A percentile compares a stretch with the other conserved stretches of the same genome.
Evolutionary conservation across 2,329 filamentous ascomycete species (phyloP).

Genomic region (Cladophialophora chaetospira): DNA sequence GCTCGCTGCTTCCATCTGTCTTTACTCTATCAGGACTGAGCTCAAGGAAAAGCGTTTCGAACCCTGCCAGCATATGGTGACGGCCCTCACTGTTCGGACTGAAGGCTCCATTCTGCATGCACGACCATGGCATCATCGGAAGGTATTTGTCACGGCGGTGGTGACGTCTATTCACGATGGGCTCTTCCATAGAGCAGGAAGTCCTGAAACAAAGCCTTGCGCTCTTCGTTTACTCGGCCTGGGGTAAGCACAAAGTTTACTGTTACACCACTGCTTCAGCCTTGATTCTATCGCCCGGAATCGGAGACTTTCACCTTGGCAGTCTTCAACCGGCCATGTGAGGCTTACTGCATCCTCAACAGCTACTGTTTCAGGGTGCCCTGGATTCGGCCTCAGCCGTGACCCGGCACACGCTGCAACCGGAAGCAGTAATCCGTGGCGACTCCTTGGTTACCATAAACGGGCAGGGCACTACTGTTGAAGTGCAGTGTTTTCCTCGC

Average conservation of each 20-base stretch:
- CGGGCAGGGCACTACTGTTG: too few species aligned
- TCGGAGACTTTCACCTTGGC: neutral
- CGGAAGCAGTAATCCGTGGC: slow-evolving; percentile 20
- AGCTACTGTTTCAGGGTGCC: slow-evolving; percentile 20
- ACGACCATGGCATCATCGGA: slow-evolving; percentile 1
- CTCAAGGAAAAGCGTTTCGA: slow-evolving; percentile 10
- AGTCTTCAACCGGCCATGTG: neutral
- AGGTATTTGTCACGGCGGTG: slow-evolving; percentile 16
- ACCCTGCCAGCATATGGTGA: slow-evolving; percentile 9
- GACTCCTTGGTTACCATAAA: too few species aligned
- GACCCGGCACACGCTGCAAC: slow-evolving; percentile 10
- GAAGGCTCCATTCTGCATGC: neutral
- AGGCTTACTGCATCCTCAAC: neutral
- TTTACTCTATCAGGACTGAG: neutral
- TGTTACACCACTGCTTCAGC: slow-evolving; percentile 29
- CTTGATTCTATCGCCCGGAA: slow-evolving; percentile 12
- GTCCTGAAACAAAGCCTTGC: slow-evolving; percentile 21
- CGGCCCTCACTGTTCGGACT: neutral
- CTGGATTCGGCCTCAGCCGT: slow-evolving; percentile 19
- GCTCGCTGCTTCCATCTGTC: neutral
- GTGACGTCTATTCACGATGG: slow-evolving; percentile 3
- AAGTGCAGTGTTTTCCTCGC: slow-evolving; percentile 12
- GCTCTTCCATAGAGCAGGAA: neutral
- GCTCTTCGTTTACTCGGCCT: slow-evolving; percentile 3
- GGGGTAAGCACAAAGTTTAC: slow-evolving; percentile 11